Conservation (phyloP, 176 grass and related monocot species). For the Sorghum bicolor region DNA sequence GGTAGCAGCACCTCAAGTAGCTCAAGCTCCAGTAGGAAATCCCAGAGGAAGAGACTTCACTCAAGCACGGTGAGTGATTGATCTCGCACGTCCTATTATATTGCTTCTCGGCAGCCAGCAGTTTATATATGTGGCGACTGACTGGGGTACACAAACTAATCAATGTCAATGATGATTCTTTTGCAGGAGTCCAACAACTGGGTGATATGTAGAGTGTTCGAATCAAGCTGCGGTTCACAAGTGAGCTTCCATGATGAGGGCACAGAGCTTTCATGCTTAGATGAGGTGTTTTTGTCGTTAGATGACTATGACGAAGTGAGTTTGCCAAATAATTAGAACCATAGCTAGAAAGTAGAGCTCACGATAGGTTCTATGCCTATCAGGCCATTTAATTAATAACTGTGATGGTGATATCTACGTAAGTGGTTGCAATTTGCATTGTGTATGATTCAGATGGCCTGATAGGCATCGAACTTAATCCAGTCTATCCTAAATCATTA, state of each 20-base stretch:
- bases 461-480: conserved; percentile 29
- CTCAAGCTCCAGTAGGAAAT: conserved; percentile 33
- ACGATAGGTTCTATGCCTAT: conserved; percentile 27
- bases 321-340: conserved; percentile 57
- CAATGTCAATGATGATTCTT: neutral
- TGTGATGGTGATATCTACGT: conserved; percentile 15
- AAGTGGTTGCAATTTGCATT: conserved; percentile 27
- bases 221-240: conserved; percentile 54
- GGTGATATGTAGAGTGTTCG: conserved; percentile 72
- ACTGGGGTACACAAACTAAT: conserved; percentile 4
- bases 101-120: neutral
- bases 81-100: neutral
- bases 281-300: conserved; percentile 90
- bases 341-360: conserved; percentile 17
- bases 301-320: conserved; percentile 89
- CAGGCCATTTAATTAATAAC: conserved; percentile 26
- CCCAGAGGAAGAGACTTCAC: conserved; percentile 48
- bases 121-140: neutral
- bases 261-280: conserved; percentile 75
- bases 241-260: conserved; percentile 64
- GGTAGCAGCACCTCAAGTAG: conserved; percentile 14
- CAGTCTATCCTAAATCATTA: conserved; percentile 29
- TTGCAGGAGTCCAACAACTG: conserved; percentile 67
- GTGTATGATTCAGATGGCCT: conserved; percentile 29
- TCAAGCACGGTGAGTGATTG: conserved; percentile 48